Evolutionary conservation across 371 early-diverging fungal genomes (phyloP), one percentile per base, ranked within the genome.

Genomic region (Chytridium lagenaria): DNA sequence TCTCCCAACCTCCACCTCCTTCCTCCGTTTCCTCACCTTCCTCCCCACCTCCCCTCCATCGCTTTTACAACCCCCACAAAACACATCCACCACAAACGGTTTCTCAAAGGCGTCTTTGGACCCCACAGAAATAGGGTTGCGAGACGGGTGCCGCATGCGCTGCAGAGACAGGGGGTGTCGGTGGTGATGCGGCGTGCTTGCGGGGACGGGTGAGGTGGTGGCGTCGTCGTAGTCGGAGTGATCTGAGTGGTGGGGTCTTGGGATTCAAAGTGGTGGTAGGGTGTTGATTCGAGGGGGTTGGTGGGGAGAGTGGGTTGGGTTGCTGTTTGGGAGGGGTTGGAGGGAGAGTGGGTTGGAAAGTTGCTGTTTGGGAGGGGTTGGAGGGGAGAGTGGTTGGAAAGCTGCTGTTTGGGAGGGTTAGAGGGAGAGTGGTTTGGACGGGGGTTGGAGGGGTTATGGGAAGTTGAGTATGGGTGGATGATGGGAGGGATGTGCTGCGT

Each of bases 221-320:
- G 57, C 7, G 57, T 55, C 57, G 30, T 55, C 57, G 57, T 55
- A 55, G 23, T 55, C 57, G 22, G 57, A 55, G 30, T 23, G 15
- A 55, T 55, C 57, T 55, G 15, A 10, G 57, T 23, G 23, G 7
- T 19, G 5, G 57, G 57, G 30, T 55, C 57, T 55, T 23, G 10
- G 30, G 26, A 16, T 44, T 44, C 12, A 19, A 44, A 12, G 44
- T 44, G 7, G 44, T 44, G 44, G 44, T 12, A 44, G 44, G 44
- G 19, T 7, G 12, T 7, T 44, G 12, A 19, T 44, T 19, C 44
- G 44, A 44, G 44, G n/a, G n/a, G n/a, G n/a, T n/a, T 44, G 12
- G 44, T 44, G 7, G 44, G 44, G 7, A 19, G 7, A 12, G 44
- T 7, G 44, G 44, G 7, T 44, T 44, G 44, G 44, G 44, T 44